Evolutionary conservation across 257 asterid species (phyloP).

Genomic region (Lantana camara): DNA sequence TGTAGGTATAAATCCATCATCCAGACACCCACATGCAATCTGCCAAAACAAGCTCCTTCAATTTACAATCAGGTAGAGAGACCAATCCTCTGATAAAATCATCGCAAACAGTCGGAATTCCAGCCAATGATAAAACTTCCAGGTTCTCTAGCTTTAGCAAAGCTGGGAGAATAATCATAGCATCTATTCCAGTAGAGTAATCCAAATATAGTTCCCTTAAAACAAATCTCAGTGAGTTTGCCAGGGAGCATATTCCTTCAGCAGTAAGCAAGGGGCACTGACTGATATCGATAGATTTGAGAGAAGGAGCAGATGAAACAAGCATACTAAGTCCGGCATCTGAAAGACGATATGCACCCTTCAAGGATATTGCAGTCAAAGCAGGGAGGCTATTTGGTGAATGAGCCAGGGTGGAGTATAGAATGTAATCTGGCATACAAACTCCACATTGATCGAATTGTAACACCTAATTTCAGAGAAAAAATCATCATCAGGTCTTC

Average conservation of each 20-base stretch:
- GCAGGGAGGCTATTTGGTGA: conserved; percentile 63
- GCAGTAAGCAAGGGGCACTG: conserved; percentile 85
- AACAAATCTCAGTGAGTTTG: conserved; percentile 58
- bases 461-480: conserved; percentile 63
- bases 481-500: conserved; percentile 28
- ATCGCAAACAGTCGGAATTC: conserved; percentile 66
- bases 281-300: conserved; percentile 79
- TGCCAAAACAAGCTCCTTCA: conserved; percentile 81
- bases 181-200: conserved; percentile 66
- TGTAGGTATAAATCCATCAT: background rate
- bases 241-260: conserved; percentile 63
- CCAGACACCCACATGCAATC: conserved; percentile 69
- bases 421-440: conserved; percentile 69
- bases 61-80: conserved; percentile 55
- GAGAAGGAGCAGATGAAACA: conserved; percentile 74
- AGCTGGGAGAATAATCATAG: conserved; percentile 73
- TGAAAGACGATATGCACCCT: conserved; percentile 93
- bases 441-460: conserved; percentile 84
- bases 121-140: conserved; percentile 87
- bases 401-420: conserved; percentile 56
- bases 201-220: conserved; percentile 79
- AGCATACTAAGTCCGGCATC: conserved; percentile 72
- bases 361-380: conserved; percentile 65
- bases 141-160: conserved; percentile 62
- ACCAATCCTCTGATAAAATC: conserved; percentile 54